A percentile compares a stretch with the other conserved stretches of the same genome.
Conservation (phyloP, 2,329 filamentous ascomycete species). For the Lomentospora prolificans region DNA sequence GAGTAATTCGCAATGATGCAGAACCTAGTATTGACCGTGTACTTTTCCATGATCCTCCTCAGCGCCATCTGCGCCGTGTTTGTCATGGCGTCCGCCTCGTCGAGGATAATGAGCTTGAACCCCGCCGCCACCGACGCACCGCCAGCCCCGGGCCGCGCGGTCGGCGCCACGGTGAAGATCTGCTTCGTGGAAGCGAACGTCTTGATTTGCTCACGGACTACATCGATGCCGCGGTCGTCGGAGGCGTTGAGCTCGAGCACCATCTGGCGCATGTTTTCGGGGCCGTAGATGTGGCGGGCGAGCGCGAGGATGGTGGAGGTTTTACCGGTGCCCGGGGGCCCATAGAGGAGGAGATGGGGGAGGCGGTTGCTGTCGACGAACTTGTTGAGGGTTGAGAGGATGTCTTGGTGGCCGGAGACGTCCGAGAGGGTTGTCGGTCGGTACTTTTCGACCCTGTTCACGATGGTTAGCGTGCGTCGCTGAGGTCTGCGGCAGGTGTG, state of each 20-base stretch:
- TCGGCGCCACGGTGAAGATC: slow-evolving; percentile 63
- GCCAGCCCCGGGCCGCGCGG: slow-evolving; percentile 18
- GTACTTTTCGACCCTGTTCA: slow-evolving; percentile 85
- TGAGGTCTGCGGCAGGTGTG: neutral
- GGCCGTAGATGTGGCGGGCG: slow-evolving; percentile 84
- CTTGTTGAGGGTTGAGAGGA: slow-evolving; percentile 93
- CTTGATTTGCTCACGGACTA: slow-evolving; percentile 98
- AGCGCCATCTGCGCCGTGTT: slow-evolving; percentile 96
- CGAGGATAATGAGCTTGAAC: slow-evolving; percentile 94
- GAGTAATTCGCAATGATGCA: slow-evolving; percentile 99
- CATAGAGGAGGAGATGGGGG: slow-evolving; percentile 92
- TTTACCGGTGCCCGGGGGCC: slow-evolving; percentile 92
- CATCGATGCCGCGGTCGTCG: slow-evolving; percentile 94
- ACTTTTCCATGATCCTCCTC: slow-evolving; percentile 96
- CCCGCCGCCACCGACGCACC: slow-evolving; percentile 52
- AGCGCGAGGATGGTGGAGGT: slow-evolving; percentile 93
- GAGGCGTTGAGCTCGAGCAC: slow-evolving; percentile 96
- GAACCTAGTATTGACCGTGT: slow-evolving; percentile 94
- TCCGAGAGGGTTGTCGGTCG: slow-evolving; percentile 79
- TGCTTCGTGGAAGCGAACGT: slow-evolving; percentile 97
- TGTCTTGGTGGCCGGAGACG: slow-evolving; percentile 94
- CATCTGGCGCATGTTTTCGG: slow-evolving; percentile 93
- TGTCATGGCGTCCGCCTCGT: slow-evolving; percentile 99
- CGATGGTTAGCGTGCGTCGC: slow-evolving; percentile 1
- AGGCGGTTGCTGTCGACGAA: slow-evolving; percentile 91